These are phyloP conservation scores for Pleurotus eryngii DNA, from an alignment of 768 basidiomycete genomes.

Conservation along the genomic window DNA sequence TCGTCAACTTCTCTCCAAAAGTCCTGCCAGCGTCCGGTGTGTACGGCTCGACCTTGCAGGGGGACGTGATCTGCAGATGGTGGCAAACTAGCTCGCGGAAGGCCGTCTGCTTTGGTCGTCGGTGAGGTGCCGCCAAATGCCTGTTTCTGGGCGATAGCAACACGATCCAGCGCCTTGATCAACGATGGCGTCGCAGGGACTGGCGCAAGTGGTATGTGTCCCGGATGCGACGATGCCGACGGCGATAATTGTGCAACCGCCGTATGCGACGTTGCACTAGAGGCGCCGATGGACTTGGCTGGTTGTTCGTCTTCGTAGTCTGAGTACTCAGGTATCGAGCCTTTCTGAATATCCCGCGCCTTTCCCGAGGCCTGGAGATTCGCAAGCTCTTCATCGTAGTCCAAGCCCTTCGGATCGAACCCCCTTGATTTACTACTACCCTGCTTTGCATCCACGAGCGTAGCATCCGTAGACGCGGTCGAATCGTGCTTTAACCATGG, in stretches of 20 bases:
- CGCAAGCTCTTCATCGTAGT: constrained; percentile 41
- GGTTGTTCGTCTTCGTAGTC: constrained; percentile 50
- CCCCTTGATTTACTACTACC: neutral
- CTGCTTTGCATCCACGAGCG: constrained; percentile 18
- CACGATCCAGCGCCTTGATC: constrained; percentile 58
- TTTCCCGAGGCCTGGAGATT: constrained; percentile 29
- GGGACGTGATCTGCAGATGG: neutral
- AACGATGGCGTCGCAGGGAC: constrained; percentile 66
- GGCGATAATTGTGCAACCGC: constrained; percentile 16
- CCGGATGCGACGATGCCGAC: constrained; percentile 15
- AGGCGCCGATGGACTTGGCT: constrained; percentile 7
- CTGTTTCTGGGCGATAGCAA: constrained; percentile 51
- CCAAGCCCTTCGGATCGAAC: constrained; percentile 14
- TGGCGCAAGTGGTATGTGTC: constrained; percentile 20
- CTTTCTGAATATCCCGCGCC: constrained; percentile 14
- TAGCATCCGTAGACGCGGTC: constrained; percentile 17
- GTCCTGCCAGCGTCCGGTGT: constrained; percentile 32
- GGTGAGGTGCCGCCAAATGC: constrained; percentile 30
- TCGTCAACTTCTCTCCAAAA: constrained; percentile 44
- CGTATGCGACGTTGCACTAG: constrained; percentile 20
- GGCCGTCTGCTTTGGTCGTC: neutral
- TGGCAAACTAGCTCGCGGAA: constrained; percentile 11
- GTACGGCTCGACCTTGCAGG: constrained; percentile 8
- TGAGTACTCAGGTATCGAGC: constrained; percentile 35
- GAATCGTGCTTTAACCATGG: constrained; percentile 21